These are phyloP conservation scores for Chionographis japonica DNA, from an alignment of 106 monocot species.

Conservation along the genomic window DNA sequence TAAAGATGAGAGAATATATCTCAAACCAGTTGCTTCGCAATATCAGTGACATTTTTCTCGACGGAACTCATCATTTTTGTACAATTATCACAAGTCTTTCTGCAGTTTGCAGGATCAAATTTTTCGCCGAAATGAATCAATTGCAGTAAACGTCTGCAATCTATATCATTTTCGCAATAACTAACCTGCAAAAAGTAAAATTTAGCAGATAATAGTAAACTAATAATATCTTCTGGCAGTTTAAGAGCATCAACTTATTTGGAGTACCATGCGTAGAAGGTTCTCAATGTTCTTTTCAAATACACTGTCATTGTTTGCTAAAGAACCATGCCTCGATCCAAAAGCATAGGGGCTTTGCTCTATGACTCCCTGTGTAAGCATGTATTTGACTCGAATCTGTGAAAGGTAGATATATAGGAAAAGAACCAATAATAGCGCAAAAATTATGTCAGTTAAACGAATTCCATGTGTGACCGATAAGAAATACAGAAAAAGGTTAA, in stretches of 20 bases:
- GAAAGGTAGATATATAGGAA: slow-evolving; percentile 13
- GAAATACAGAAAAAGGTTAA: neutral
- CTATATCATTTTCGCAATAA: slow-evolving; percentile 92
- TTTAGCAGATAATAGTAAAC: slow-evolving; percentile 2
- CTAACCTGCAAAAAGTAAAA: slow-evolving; percentile 54
- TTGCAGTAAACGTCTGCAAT: slow-evolving; percentile 86
- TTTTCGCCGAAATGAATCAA: slow-evolving; percentile 97
- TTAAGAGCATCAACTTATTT: neutral
- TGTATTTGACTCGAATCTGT: slow-evolving; percentile 91
- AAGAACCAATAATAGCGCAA: neutral
- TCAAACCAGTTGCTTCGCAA: slow-evolving; percentile 82
- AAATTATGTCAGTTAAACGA: neutral
- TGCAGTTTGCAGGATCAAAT: slow-evolving; percentile 71
- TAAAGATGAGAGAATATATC: neutral
- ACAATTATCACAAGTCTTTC: slow-evolving; percentile 89
- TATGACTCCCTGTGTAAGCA: slow-evolving; percentile 82
- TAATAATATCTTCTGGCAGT: neutral
- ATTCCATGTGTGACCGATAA: neutral
- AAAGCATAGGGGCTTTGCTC: slow-evolving; percentile 58
- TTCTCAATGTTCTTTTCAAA: slow-evolving; percentile 86
- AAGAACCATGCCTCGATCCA: slow-evolving; percentile 30
- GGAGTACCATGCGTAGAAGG: slow-evolving; percentile 80
- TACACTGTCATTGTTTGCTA: slow-evolving; percentile 38
- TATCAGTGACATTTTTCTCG: slow-evolving; percentile 72
- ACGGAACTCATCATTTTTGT: slow-evolving; percentile 48